phyloP scores from a whole-genome alignment of 2,329 filamentous ascomycete species.

The Paracoccidioides lutzii region DNA sequence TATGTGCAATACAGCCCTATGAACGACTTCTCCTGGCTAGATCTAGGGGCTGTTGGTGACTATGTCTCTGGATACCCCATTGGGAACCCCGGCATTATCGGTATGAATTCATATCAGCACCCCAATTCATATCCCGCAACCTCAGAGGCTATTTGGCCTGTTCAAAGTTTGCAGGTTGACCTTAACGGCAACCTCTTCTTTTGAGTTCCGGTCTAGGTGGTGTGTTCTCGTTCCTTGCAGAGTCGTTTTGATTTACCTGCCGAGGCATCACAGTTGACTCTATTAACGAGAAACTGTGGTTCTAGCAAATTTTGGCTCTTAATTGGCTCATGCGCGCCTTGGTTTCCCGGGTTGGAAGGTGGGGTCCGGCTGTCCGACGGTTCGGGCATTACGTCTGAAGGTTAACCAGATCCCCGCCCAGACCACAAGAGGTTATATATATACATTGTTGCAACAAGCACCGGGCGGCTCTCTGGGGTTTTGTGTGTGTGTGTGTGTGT shows the following conservation, averaged over 20 bases:
- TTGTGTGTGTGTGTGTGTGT: no score
- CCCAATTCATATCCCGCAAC: constrained; percentile 18
- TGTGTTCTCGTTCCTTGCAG: background rate
- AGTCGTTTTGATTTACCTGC: background rate
- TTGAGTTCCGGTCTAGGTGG: constrained; percentile 6
- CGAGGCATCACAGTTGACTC: no score
- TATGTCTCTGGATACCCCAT: constrained; percentile 39
- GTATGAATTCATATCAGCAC: constrained; percentile 25
- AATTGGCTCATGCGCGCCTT: background rate
- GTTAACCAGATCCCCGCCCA: no score
- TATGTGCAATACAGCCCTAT: constrained; percentile 34
- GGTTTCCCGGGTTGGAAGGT: constrained; percentile 3
- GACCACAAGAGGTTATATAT: no score
- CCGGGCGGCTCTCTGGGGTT: no score
- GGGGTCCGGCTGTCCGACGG: background rate
- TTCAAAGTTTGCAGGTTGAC: constrained; percentile 29
- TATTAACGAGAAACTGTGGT: no score
- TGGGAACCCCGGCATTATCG: constrained; percentile 21
- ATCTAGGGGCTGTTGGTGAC: constrained; percentile 47
- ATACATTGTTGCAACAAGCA: no score
- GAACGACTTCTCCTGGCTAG: constrained; percentile 50
- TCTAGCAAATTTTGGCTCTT: background rate
- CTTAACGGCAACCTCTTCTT: constrained; percentile 19
- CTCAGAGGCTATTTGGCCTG: constrained; percentile 25
- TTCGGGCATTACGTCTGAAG: background rate